Conservation (phyloP, 2,329 filamentous ascomycete genomes). For the Alternaria postmessia region DNA sequence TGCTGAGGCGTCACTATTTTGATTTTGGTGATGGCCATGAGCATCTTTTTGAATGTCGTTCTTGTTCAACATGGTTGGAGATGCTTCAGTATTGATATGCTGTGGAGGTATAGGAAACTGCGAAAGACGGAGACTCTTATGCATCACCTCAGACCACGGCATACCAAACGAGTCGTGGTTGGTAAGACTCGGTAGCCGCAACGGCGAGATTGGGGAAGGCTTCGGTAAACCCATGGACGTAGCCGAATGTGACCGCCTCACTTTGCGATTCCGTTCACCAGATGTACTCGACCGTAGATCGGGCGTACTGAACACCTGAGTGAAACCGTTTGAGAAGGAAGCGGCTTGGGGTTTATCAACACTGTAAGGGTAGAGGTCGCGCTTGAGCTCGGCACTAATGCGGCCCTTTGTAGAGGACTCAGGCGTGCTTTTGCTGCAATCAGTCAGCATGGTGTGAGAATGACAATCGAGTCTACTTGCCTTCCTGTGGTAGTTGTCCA, state of each 20-base stretch:
- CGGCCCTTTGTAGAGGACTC: constrained; percentile 32
- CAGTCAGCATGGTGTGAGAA: constrained; percentile 15
- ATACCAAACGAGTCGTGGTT: constrained; percentile 30
- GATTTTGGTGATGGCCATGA: neutral
- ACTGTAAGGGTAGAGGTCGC: constrained; percentile 32
- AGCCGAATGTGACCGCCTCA: constrained; percentile 45
- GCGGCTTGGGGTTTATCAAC: constrained; percentile 24
- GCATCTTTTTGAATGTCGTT: neutral
- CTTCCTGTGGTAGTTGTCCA: constrained; percentile 43
- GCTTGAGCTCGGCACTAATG: constrained; percentile 16
- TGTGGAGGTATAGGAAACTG: constrained; percentile 33
- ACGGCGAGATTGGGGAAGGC: constrained; percentile 30
- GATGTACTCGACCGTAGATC: constrained; percentile 34
- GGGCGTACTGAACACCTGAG: constrained; percentile 42
- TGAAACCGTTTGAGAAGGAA: constrained; percentile 29
- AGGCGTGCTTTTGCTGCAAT: constrained; percentile 36
- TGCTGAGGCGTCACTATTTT: neutral
- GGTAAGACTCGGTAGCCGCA: constrained; percentile 41
- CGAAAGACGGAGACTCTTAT: constrained; percentile 43
- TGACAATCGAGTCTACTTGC: constrained; percentile 18
- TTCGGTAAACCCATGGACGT: constrained; percentile 36
- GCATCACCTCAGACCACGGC: constrained; percentile 40
- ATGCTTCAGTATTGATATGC: constrained; percentile 20
- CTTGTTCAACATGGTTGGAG: constrained; percentile 13
- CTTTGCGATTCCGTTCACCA: constrained; percentile 24